Conservation (phyloP, 371 early-diverging fungal genomes). For the Apophysomyces trapeziformis region DNA sequence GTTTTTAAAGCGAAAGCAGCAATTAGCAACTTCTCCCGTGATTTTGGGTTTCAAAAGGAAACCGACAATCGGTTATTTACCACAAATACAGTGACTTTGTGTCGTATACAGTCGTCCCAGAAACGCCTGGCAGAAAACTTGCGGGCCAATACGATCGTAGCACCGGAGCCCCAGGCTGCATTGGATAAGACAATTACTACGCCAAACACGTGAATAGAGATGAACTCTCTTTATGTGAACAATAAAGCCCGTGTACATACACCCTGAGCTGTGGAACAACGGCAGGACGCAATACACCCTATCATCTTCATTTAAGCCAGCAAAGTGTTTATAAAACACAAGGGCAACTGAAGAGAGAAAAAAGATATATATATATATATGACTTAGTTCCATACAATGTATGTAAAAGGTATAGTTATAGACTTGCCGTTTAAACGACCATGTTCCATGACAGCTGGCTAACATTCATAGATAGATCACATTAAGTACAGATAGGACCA, state of each 20-base stretch:
- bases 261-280: slow-evolving; percentile 32
- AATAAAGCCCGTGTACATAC: slow-evolving; percentile 7
- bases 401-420: too few species aligned
- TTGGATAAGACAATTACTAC: slow-evolving; percentile 14
- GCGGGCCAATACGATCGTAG: slow-evolving; percentile 25
- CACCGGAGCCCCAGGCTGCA: slow-evolving; percentile 17
- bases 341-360: slow-evolving; percentile 13
- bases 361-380: too few species aligned
- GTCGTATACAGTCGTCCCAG: slow-evolving; percentile 26
- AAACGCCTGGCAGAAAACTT: slow-evolving; percentile 32
- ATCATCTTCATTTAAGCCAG: slow-evolving; percentile 20
- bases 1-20: neutral
- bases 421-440: too few species aligned
- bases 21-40: too few species aligned
- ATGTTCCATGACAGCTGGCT: too few species aligned
- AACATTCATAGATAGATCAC: too few species aligned
- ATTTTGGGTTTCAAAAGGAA: too few species aligned
- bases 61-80: neutral
- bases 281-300: slow-evolving; percentile 30
- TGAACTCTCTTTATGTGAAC: too few species aligned
- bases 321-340: neutral
- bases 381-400: too few species aligned
- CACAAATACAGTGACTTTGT: slow-evolving; percentile 22
- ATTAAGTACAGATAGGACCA: neutral
- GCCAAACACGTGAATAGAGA: neutral